Evolutionary conservation across 202 grass and related monocot genomes (phyloP).

Genomic region (Saccharum hybrid): DNA sequence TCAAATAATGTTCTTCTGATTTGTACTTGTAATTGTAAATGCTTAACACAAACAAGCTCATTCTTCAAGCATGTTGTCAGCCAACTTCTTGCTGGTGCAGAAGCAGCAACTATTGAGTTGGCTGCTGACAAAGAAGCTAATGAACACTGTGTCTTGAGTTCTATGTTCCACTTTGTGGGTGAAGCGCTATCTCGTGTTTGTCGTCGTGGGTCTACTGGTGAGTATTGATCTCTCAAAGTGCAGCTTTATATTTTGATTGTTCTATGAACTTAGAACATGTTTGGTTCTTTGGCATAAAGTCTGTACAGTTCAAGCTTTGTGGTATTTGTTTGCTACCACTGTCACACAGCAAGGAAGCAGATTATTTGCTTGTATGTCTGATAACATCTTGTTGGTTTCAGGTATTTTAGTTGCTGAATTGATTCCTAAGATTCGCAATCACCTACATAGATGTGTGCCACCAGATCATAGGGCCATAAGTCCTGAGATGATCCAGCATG

Average conservation of each 20-base stretch:
- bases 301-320: constrained; percentile 24
- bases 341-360: constrained; percentile 6
- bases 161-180: constrained; percentile 72
- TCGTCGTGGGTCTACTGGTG: constrained; percentile 88
- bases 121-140: constrained; percentile 46
- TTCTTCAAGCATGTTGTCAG: constrained; percentile 75
- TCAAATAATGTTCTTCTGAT: constrained; percentile 26
- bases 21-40: constrained; percentile 40
- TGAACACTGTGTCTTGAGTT: constrained; percentile 45
- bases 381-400: constrained; percentile 63
- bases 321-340: constrained; percentile 22
- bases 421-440: constrained; percentile 69
- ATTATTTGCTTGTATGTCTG: constrained; percentile 44
- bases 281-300: constrained; percentile 26
- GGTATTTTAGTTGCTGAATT: constrained; percentile 83
- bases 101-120: constrained; percentile 57
- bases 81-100: constrained; percentile 75
- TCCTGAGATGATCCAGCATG: constrained; percentile 54
- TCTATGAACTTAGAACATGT: background rate
- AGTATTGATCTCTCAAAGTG: constrained; percentile 33
- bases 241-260: constrained; percentile 20
- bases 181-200: constrained; percentile 90
- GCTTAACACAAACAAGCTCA: constrained; percentile 72
- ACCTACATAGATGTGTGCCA: constrained; percentile 67
- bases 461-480: constrained; percentile 47